Conservation (phyloP, 2,329 filamentous ascomycete genomes). For the Colletotrichum sansevieriae region DNA sequence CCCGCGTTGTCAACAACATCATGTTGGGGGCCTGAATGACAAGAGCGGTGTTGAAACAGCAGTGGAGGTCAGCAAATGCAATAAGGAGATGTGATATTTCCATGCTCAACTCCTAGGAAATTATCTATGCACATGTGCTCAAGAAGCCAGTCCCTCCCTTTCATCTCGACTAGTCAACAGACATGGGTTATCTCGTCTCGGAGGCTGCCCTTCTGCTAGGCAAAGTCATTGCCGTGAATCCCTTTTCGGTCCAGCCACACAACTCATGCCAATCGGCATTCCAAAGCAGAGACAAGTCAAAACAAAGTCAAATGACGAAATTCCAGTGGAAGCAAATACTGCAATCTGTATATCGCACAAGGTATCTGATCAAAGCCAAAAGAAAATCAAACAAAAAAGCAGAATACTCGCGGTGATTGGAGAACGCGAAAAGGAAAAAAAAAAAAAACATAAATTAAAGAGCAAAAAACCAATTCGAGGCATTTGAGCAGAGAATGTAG, state of each 20-base stretch:
- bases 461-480: neutral
- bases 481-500: constrained; percentile 41
- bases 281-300: constrained; percentile 27
- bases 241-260: constrained; percentile 7
- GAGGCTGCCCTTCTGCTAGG: neutral
- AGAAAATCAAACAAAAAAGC: constrained; percentile 34
- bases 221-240: constrained; percentile 12
- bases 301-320: constrained; percentile 27
- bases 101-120: constrained; percentile 35
- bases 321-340: constrained; percentile 40
- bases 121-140: constrained; percentile 38
- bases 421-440: constrained; percentile 41
- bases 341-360: constrained; percentile 69
- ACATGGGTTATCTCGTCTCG: neutral
- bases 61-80: neutral
- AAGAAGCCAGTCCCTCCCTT: constrained; percentile 17
- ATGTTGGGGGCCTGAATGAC: no score
- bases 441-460: constrained; percentile 34
- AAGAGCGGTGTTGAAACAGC: no score
- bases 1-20: no score
- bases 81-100: constrained; percentile 40
- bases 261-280: constrained; percentile 21
- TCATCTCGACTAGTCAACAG: constrained; percentile 1
- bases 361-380: constrained; percentile 61
- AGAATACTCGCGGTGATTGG: neutral